These are phyloP conservation scores for Geosmithia putterillii DNA, from an alignment of 2,329 filamentous ascomycete genomes.

Conservation along the genomic window DNA sequence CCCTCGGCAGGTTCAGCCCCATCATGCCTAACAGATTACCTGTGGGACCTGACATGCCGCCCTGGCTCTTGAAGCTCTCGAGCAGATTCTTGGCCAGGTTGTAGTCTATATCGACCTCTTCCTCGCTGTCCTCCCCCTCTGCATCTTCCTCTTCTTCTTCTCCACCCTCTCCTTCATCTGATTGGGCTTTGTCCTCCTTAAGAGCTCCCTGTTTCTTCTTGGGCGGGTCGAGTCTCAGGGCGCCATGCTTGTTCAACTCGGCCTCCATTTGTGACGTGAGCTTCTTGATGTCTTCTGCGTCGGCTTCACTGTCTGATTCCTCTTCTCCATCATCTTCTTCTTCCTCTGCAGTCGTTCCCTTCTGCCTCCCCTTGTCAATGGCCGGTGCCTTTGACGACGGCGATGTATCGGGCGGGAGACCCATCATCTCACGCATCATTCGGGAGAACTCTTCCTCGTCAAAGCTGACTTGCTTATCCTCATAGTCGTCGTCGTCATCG, in stretches of 20 bases:
- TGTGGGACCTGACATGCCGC: conserved; percentile 71
- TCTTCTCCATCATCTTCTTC: neutral
- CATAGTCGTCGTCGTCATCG: conserved; percentile 46
- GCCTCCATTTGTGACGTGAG: conserved; percentile 59
- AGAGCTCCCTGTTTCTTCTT: conserved; percentile 16
- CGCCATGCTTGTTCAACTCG: conserved; percentile 58
- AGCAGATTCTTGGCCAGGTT: conserved; percentile 84
- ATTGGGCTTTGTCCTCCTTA: conserved; percentile 7
- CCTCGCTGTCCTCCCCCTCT: conserved; percentile 37
- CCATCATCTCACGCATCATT: conserved; percentile 93
- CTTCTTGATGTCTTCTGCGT: conserved; percentile 50
- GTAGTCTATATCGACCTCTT: conserved; percentile 67
- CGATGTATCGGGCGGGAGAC: conserved; percentile 27
- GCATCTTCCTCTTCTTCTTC: conserved; percentile 16
- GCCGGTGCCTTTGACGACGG: neutral
- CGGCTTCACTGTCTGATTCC: too few relatives aligned
- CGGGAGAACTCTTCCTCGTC: conserved; percentile 73
- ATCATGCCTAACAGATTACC: conserved; percentile 80
- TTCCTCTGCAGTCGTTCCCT: neutral
- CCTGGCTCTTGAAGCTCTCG: conserved; percentile 86
- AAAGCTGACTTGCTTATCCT: conserved; percentile 67
- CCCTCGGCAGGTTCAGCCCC: conserved; percentile 69
- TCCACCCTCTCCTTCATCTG: neutral
- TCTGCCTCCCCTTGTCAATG: conserved; percentile 2
- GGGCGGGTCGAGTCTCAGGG: conserved; percentile 39